Conservation (phyloP, 73 alveolate species). For the Paramecium pentaurelia region DNA sequence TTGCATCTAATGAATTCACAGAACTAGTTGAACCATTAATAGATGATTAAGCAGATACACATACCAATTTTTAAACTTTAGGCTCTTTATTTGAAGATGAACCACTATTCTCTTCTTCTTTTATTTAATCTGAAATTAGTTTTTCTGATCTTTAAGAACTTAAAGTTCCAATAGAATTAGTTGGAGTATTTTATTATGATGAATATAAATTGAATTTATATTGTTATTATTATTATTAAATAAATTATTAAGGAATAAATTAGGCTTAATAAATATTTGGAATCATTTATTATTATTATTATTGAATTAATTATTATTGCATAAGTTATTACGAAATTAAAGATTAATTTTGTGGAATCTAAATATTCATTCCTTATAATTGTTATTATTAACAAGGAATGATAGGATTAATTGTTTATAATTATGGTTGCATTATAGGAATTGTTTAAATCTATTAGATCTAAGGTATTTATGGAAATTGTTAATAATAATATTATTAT, state of each 20-base stretch:
- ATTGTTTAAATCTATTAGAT: not conserved
- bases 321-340: not conserved
- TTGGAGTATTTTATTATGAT: conserved; percentile 4
- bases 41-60: conserved; percentile 39
- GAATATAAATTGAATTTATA: not conserved
- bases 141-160: not conserved
- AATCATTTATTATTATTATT: not conserved
- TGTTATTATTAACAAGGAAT: not conserved
- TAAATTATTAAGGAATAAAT: not conserved
- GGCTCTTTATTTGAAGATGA: conserved; percentile 39
- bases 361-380: not conserved
- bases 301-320: not conserved
- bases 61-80: not conserved
- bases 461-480: not conserved
- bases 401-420: not conserved
- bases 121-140: not conserved
- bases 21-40: conserved; percentile 47
- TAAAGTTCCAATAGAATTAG: not conserved
- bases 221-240: not conserved
- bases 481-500: not conserved
- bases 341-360: not conserved
- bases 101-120: conserved; percentile 26
- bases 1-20: not conserved
- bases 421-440: not conserved
- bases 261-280: not conserved